Percentiles rank a stretch among this genome's conserved stretches.
phyloP scores from a whole-genome alignment of 805 yeast genomes.

The Metschnikowia picachoensis region DNA sequence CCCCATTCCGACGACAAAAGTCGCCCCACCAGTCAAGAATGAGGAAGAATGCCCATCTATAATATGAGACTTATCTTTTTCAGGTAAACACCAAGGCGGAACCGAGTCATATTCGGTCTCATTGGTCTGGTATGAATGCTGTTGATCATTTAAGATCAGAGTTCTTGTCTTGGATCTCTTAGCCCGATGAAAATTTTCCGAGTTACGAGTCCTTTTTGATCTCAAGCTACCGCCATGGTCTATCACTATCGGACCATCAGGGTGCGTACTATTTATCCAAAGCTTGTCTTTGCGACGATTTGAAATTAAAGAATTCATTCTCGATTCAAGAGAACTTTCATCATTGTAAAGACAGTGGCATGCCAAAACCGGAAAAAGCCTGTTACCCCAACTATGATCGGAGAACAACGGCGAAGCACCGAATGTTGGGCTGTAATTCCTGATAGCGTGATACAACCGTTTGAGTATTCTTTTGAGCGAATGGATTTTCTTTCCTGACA shows the following conservation, averaged over 20 bases:
- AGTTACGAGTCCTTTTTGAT: no score
- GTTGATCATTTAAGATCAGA: no score
- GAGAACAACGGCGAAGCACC: constrained; percentile 13
- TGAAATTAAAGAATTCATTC: neutral
- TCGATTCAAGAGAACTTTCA: neutral
- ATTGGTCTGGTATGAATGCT: no score
- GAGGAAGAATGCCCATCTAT: constrained; percentile 15
- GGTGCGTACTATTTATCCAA: neutral
- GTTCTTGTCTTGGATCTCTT: no score
- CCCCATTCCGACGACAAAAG: neutral
- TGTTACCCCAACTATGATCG: constrained; percentile 2
- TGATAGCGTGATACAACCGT: constrained; percentile 6
- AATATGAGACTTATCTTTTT: constrained; percentile 6
- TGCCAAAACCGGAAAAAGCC: neutral
- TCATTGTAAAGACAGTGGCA: neutral
- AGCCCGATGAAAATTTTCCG: no score
- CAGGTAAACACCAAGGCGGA: neutral
- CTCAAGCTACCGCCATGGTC: no score
- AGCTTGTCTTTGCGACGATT: neutral
- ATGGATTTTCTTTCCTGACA: neutral
- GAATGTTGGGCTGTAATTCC: neutral
- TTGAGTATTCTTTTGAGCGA: constrained; percentile 4
- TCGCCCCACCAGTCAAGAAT: constrained; percentile 11
- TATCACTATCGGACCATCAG: no score
- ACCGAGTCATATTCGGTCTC: no score